Evolutionary conservation across 2,329 filamentous ascomycete species (phyloP).

Genomic region (Fusarium sp.): DNA sequence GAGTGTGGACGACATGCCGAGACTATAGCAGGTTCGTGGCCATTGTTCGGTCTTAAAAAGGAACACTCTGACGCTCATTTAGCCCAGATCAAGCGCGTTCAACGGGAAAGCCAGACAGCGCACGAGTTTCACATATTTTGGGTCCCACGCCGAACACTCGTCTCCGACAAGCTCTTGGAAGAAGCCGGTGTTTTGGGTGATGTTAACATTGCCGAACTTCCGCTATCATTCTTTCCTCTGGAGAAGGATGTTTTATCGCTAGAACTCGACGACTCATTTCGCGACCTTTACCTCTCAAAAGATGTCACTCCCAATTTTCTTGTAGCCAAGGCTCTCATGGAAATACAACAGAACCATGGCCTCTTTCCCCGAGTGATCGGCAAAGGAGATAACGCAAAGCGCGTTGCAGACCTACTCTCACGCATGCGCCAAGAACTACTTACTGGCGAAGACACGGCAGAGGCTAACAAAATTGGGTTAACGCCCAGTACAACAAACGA

Average conservation of each 20-base stretch:
- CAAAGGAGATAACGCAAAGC: slow-evolving; percentile 93
- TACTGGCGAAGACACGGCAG: slow-evolving; percentile 77
- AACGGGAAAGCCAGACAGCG: slow-evolving; percentile 85
- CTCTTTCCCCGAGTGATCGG: slow-evolving; percentile 94
- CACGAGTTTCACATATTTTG: slow-evolving; percentile 98
- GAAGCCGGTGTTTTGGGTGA: slow-evolving; percentile 94
- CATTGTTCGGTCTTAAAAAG: not conserved
- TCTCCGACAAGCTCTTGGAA: slow-evolving; percentile 91
- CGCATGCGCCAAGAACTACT: slow-evolving; percentile 91
- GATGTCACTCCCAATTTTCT: slow-evolving; percentile 92
- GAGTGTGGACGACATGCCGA: slow-evolving; percentile 87
- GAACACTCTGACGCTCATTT: slow-evolving; percentile 47
- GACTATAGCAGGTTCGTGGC: slow-evolving; percentile 81
- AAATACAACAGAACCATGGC: slow-evolving; percentile 88
- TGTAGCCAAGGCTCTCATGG: slow-evolving; percentile 91
- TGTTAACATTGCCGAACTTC: slow-evolving; percentile 86
- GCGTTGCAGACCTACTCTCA: slow-evolving; percentile 83
- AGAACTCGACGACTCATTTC: slow-evolving; percentile 86
- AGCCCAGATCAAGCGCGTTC: slow-evolving; percentile 93
- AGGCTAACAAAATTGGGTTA: slow-evolving; percentile 70
- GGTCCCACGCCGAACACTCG: slow-evolving; percentile 89
- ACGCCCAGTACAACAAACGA: slow-evolving; percentile 89
- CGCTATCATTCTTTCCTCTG: slow-evolving; percentile 88
- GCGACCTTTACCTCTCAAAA: slow-evolving; percentile 87
- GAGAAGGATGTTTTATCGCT: slow-evolving; percentile 92